Evolutionary conservation across 1,284 basidiomycete genomes (phyloP).

Genomic region (Ustilago sp.): DNA sequence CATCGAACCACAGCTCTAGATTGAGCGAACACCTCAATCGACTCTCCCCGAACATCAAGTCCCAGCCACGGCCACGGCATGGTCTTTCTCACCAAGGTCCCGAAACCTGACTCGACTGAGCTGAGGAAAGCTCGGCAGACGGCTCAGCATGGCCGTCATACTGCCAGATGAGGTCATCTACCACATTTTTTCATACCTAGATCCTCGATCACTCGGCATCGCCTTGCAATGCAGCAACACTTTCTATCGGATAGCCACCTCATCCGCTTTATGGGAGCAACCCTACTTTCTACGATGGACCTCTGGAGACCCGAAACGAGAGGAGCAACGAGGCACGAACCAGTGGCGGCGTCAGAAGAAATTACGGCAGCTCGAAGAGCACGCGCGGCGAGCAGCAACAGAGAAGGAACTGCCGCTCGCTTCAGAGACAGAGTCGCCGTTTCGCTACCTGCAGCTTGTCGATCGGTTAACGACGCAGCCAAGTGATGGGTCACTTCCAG

Average conservation of each 20-base stretch:
- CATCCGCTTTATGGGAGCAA: conserved; percentile 37
- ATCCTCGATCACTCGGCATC: conserved; percentile 20
- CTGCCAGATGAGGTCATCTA: conserved; percentile 47
- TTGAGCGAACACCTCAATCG: neutral
- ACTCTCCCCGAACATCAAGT: neutral
- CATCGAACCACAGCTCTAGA: neutral
- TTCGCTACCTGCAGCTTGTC: conserved; percentile 20
- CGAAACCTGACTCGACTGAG: neutral
- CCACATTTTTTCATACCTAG: conserved; percentile 39
- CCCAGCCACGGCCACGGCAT: neutral
- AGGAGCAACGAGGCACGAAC: conserved; percentile 12
- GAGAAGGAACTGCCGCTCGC: conserved; percentile 6
- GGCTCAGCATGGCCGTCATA: conserved; percentile 11
- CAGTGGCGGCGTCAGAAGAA: conserved; percentile 15
- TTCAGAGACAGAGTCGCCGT: conserved; percentile 10
- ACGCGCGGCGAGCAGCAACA: conserved; percentile 21
- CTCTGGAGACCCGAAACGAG: conserved; percentile 27
- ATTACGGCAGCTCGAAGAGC: conserved; percentile 14
- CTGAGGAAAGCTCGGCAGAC: conserved; percentile 3
- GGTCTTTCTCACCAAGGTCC: neutral
- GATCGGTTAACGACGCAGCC: too few species aligned
- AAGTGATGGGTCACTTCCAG: neutral
- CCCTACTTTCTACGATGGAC: conserved; percentile 48
- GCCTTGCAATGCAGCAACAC: conserved; percentile 23
- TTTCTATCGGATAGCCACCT: conserved; percentile 43